Evolutionary conservation across 208 protist species (phyloP), one percentile per base, ranked within the genome.

Genomic region (Trypanosoma rangeli): DNA sequence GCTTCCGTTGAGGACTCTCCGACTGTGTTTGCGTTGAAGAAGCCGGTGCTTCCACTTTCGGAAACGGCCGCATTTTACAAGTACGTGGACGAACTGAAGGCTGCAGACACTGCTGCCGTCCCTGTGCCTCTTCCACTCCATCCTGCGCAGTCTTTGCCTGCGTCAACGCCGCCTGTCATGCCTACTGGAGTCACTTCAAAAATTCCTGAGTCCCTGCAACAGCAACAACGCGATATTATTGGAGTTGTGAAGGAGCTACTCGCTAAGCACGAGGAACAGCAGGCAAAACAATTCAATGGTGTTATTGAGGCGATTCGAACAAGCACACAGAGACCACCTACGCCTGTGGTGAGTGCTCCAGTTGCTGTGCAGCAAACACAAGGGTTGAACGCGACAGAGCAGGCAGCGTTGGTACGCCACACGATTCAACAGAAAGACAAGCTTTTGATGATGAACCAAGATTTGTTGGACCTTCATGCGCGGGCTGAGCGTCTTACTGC

Each of bases 341-440:
- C 72, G 0, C 46, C 56, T 13, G 68, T 56, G 18, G 78, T 74
- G 29, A 42, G 35, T 33, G 48, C 15, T 3, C 22, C 20, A 15
- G 7, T 35, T 44, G 26, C 26, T 13, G 46, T 44, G 28, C 53
- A 15, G 22, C 52, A 61, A 44, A 2, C 26, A 24, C n/a, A 28
- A 16, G 68, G 58, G 57, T 65, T 93, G 31, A 81, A 66, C 20
- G 73, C 85, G 5, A 67, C 79, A 24, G 83, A 95, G 50, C 87
- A 93, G 72, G 62, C 87, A 16, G 63, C 83, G 54, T 68, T 95
- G 22, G 53, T 95, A 29, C 83, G 79, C 39, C 69, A 80, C 48
- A 83, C 80, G 3, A 80, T 95, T 52, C 75, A 87, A 62, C 87
- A 95, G 72, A 83, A 85, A 39, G 85, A 90, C 59, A 78, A 87